Percentiles rank a stretch among this genome's conserved stretches.
Evolutionary conservation across 2,329 filamentous ascomycete species (phyloP).

Genomic region (Pseudogymnoascus sp.): DNA sequence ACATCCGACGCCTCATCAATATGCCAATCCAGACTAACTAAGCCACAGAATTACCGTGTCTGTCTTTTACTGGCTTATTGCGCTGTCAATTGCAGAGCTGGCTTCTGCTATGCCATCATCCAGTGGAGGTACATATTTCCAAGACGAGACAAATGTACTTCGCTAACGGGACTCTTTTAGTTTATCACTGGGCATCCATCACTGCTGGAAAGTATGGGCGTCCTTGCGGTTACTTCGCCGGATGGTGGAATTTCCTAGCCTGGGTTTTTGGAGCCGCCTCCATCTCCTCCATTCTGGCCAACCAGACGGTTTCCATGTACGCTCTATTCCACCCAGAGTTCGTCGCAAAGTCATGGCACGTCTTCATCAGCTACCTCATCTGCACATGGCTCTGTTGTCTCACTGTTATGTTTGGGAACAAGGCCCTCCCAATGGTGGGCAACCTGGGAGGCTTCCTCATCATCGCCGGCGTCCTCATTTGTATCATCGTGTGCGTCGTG

Average conservation of each 20-base stretch:
- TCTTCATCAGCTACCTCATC: slow-evolving; percentile 39
- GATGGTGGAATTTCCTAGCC: slow-evolving; percentile 40
- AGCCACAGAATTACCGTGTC: slow-evolving; percentile 29
- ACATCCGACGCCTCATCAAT: not conserved
- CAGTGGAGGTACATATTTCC: slow-evolving; percentile 32
- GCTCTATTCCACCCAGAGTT: slow-evolving; percentile 36
- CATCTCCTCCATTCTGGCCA: slow-evolving; percentile 8
- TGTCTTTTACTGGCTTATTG: slow-evolving; percentile 49
- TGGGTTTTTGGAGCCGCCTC: slow-evolving; percentile 27
- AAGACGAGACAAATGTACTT: not conserved
- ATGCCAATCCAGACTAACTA: not conserved
- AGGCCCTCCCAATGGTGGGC: slow-evolving; percentile 41
- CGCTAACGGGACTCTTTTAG: not conserved
- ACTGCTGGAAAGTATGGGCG: slow-evolving; percentile 39
- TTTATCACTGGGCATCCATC: slow-evolving; percentile 55
- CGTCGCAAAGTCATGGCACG: slow-evolving; percentile 37
- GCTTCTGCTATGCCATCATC: slow-evolving; percentile 54
- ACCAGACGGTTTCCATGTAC: slow-evolving; percentile 10
- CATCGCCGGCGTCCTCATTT: slow-evolving; percentile 43
- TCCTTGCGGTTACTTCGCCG: slow-evolving; percentile 37
- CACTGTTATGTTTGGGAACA: slow-evolving; percentile 44
- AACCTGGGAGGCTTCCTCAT: slow-evolving; percentile 44
- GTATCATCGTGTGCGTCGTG: slow-evolving; percentile 44
- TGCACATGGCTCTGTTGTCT: slow-evolving; percentile 36
- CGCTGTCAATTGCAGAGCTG: slow-evolving; percentile 51